A percentile compares a stretch with the other conserved stretches of the same genome.
phyloP scores from a whole-genome alignment of 345 rosid species.

The Ceriops tagal region DNA sequence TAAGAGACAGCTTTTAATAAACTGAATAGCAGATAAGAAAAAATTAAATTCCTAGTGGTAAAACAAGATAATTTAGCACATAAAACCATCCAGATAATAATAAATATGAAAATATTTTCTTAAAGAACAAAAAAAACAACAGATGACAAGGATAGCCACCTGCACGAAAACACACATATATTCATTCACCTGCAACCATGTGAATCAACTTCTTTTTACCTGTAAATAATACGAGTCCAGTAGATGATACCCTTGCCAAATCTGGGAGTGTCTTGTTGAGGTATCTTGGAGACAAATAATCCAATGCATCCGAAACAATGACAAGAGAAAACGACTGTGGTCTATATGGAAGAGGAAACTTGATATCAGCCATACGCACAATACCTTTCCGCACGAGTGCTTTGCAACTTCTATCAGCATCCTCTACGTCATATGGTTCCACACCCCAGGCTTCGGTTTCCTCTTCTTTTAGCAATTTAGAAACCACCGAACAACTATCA shows the following conservation, averaged over 20 bases:
- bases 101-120: neutral
- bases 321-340: conserved; percentile 89
- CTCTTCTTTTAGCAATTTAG: conserved; percentile 67
- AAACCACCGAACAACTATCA: conserved; percentile 81
- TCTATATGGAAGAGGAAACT: conserved; percentile 79
- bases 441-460: conserved; percentile 96
- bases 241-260: conserved; percentile 77
- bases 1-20: no score
- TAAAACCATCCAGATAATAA: neutral
- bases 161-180: neutral
- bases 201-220: neutral
- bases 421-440: conserved; percentile 92
- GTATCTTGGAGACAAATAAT: conserved; percentile 90
- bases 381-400: conserved; percentile 65
- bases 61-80: neutral
- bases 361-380: conserved; percentile 85
- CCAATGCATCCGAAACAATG: conserved; percentile 84
- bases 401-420: conserved; percentile 71
- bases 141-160: neutral
- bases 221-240: conserved; percentile 68
- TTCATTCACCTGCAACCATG: neutral
- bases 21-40: no score
- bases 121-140: neutral
- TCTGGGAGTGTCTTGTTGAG: conserved; percentile 86
- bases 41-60: no score